Conservation (phyloP, 805 yeast genomes). For the Zygotorulaspora chibaensis region DNA sequence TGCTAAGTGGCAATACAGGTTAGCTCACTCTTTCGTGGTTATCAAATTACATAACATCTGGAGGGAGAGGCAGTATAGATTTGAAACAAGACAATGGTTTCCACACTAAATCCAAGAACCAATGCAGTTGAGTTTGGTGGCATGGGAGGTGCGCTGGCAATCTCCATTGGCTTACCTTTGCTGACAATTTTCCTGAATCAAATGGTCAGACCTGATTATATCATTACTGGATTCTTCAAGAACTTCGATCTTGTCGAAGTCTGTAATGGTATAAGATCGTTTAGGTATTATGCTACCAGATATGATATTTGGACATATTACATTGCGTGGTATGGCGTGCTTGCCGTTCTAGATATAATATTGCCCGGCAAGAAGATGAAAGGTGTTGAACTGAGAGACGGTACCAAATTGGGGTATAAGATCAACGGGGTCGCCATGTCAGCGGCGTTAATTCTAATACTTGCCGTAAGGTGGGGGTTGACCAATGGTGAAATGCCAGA, state of each 20-base stretch:
- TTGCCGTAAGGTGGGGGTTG: conserved; percentile 49
- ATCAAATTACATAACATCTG: too few relatives aligned
- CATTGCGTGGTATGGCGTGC: conserved; percentile 62
- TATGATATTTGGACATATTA: conserved; percentile 58
- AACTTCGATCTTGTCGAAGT: conserved; percentile 41
- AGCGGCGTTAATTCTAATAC: conserved; percentile 35
- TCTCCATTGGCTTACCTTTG: conserved; percentile 64
- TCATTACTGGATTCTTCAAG: conserved; percentile 42
- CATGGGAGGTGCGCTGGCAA: conserved; percentile 60
- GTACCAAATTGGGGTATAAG: conserved; percentile 62
- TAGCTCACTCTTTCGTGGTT: too few relatives aligned
- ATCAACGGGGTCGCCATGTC: conserved; percentile 73
- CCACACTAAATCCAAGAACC: conserved; percentile 64
- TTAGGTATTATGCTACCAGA: conserved; percentile 37
- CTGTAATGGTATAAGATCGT: conserved; percentile 36
- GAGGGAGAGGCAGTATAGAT: neutral
- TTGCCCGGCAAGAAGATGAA: conserved; percentile 59
- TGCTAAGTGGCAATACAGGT: too few relatives aligned
- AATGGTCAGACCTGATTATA: conserved; percentile 56
- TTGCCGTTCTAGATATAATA: conserved; percentile 59
- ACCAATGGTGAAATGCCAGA: conserved; percentile 68
- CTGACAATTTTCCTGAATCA: conserved; percentile 57
- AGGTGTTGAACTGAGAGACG: conserved; percentile 77
- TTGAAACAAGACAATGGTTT: conserved; percentile 1
- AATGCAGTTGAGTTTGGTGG: conserved; percentile 75